Evolutionary conservation across 305 asterid species (phyloP).

Genomic region (Nicotiana rustica): DNA sequence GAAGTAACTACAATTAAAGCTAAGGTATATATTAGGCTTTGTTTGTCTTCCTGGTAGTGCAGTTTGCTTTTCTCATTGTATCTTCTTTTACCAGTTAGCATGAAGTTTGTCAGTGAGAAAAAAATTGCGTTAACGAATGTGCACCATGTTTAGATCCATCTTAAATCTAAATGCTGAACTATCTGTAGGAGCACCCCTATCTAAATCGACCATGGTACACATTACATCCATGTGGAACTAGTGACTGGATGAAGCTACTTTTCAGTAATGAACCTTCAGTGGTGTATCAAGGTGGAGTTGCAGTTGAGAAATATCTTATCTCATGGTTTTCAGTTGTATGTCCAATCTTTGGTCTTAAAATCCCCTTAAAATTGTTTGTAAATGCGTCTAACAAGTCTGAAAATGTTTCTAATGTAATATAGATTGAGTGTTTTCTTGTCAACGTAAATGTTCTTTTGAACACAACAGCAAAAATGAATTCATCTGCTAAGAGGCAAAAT

Average conservation of each 20-base stretch:
- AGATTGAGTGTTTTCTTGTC: neutral
- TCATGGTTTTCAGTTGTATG: slow-evolving; percentile 91
- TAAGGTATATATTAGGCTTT: neutral
- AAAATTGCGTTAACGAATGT: neutral
- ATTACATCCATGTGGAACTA: slow-evolving; percentile 91
- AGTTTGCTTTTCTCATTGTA: neutral
- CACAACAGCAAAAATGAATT: neutral
- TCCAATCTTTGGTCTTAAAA: slow-evolving; percentile 68
- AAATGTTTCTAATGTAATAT: neutral
- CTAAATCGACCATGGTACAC: slow-evolving; percentile 82
- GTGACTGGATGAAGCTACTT: slow-evolving; percentile 91
- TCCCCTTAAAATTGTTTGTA: slow-evolving; percentile 62
- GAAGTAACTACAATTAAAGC: neutral
- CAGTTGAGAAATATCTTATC: slow-evolving; percentile 55
- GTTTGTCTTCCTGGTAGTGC: neutral
- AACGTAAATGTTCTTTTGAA: neutral
- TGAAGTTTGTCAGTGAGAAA: neutral
- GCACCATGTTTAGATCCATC: neutral
- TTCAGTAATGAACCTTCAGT: slow-evolving; percentile 45
- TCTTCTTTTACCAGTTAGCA: neutral
- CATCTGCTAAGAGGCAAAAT: neutral
- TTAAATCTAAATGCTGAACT: slow-evolving; percentile 13
- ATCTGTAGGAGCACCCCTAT: slow-evolving; percentile 74
- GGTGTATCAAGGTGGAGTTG: slow-evolving; percentile 40
- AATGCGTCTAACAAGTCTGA: neutral